Evolutionary conservation across 2,329 filamentous ascomycete genomes (phyloP), one percentile per base, ranked within the genome.

Genomic region (Colletotrichum destructivum): DNA sequence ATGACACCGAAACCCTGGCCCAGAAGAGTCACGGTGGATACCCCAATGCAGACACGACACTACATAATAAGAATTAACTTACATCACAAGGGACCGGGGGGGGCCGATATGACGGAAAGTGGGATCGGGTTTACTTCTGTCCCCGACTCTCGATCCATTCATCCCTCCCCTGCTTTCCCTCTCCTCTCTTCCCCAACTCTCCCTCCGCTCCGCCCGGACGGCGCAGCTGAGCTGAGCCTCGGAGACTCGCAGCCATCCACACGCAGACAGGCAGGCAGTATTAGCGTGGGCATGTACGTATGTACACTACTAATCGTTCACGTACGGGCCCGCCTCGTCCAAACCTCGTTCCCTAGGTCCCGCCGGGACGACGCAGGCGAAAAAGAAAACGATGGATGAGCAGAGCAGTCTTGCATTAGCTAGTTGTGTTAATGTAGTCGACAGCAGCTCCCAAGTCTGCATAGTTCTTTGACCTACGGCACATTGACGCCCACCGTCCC

Each of bases 401-500:
- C 8, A 23, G 13, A n/a, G 13, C 21, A 51, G 9, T 9, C 9
- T 26, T 52, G 16, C 47, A n/a, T 15, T 47, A 40, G 21, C 31
- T 47, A 11, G 35, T 38, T 38, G 35, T 38, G 9, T 38, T 38
- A 38, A 38, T 38, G 35, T 9, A n/a, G 42, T 16, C 26, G 44
- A 26, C 31, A 9, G 46, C 15, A 18, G 23, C 31, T 23, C 31
- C 35, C 44, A 61, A 51, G 13, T 23, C n/a, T 23, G 26, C 13
- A 31, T n/a, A n/a, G 12, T 60, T 21, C 23, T n/a, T 54, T 38
- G 69, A 69, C 64, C 55, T 59, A 72, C 65, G 60, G 59, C 69
- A 72, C 69, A 72, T 35, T 64, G 69, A 69, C 60, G 52, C 65
- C 59, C 47, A 69, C 54, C 69, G 46, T 72, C 69, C 21, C 60